Evolutionary conservation across 2,329 filamentous ascomycete species (phyloP).

Genomic region (Penicillium palitans): DNA sequence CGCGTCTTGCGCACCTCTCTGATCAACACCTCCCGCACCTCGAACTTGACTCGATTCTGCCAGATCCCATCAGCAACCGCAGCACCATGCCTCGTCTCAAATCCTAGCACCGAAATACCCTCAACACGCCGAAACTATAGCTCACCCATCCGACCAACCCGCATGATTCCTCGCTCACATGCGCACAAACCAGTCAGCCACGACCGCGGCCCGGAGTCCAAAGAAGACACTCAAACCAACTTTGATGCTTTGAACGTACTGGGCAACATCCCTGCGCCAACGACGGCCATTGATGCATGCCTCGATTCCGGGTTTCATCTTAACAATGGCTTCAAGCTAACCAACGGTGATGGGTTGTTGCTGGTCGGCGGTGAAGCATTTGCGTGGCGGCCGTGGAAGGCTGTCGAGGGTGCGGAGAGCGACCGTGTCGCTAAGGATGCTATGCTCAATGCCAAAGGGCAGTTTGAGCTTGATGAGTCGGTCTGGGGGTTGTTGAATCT

Average conservation of each 20-base stretch:
- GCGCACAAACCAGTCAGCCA: constrained; percentile 44
- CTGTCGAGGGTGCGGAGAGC: constrained; percentile 35
- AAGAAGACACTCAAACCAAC: constrained; percentile 67
- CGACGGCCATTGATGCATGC: constrained; percentile 81
- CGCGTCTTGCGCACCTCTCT: constrained; percentile 44
- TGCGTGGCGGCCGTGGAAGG: constrained; percentile 79
- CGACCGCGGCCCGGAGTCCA: constrained; percentile 62
- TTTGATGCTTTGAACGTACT: constrained; percentile 78
- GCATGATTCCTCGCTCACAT: constrained; percentile 36
- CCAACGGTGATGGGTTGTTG: constrained; percentile 69
- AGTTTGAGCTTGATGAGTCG: constrained; percentile 72
- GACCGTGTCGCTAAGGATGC: constrained; percentile 37
- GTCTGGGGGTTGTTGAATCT: constrained; percentile 74
- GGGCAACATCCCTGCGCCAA: constrained; percentile 69
- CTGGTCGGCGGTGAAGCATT: constrained; percentile 87
- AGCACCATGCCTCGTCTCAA: constrained; percentile 8
- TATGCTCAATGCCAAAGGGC: constrained; percentile 73
- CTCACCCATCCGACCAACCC: constrained; percentile 30
- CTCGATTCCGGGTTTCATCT: constrained; percentile 81
- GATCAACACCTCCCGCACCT: constrained; percentile 14
- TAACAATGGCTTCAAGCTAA: constrained; percentile 73
- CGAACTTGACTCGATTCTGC: constrained; percentile 15
- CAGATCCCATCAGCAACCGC: constrained; percentile 10
- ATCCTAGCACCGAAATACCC: neutral
- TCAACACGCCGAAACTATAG: constrained; percentile 28